Evolutionary conservation across 768 basidiomycete species (phyloP).

Genomic region (Auricularia heimuer): DNA sequence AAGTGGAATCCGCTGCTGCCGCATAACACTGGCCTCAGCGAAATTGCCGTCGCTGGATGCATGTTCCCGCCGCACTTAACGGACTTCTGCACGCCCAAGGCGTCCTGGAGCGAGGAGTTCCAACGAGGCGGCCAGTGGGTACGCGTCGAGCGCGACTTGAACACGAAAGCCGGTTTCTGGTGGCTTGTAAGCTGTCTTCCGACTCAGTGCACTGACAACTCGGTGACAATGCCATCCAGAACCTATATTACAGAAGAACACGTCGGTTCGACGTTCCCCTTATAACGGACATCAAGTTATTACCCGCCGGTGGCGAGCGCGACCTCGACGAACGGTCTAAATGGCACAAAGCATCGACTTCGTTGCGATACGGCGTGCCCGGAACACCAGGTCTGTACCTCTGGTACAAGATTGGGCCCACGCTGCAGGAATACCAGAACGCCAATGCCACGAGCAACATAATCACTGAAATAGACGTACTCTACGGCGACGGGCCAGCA

Average conservation of each 20-base stretch:
- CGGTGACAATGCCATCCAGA: conserved; percentile 4
- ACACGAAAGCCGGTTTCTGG: conserved; percentile 48
- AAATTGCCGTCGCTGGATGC: conserved; percentile 65
- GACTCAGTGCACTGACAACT: neutral
- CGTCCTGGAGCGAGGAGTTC: conserved; percentile 63
- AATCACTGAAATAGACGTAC: conserved; percentile 86
- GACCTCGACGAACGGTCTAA: conserved; percentile 28
- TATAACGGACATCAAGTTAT: conserved; percentile 60
- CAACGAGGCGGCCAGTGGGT: conserved; percentile 81
- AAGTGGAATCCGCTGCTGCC: conserved; percentile 42
- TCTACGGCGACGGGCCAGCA: conserved; percentile 74
- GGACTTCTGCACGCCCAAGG: conserved; percentile 56
- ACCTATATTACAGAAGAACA: conserved; percentile 79
- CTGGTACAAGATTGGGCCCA: conserved; percentile 72
- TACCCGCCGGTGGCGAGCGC: conserved; percentile 45
- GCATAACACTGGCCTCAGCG: conserved; percentile 17
- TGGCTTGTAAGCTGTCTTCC: neutral
- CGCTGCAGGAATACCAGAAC: conserved; percentile 39
- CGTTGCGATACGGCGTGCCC: conserved; percentile 54
- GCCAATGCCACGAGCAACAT: conserved; percentile 43
- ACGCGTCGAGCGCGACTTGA: conserved; percentile 72
- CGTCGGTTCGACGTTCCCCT: conserved; percentile 73
- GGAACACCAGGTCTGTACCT: conserved; percentile 50
- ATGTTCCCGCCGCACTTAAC: conserved; percentile 49
- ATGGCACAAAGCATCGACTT: conserved; percentile 59